A percentile compares a stretch with the other conserved stretches of the same genome.
phyloP scores from a whole-genome alignment of 2,329 filamentous ascomycete species.

The Ceratocystis albifundus region DNA sequence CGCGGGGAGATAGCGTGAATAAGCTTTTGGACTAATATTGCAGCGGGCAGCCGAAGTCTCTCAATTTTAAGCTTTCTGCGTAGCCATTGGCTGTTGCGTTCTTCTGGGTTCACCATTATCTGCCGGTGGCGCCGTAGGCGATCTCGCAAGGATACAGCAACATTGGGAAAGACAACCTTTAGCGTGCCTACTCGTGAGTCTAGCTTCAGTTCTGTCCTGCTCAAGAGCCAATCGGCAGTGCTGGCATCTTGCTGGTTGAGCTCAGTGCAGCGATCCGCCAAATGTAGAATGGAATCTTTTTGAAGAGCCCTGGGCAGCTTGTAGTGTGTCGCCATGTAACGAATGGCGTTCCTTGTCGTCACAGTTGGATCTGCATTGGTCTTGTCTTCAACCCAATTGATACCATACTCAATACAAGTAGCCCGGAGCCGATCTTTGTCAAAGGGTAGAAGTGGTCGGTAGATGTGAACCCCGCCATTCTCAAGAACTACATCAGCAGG shows the following conservation, averaged over 20 bases:
- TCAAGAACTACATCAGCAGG: constrained; percentile 36
- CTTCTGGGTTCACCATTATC: not conserved
- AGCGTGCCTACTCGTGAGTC: constrained; percentile 9
- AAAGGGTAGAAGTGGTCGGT: constrained; percentile 59
- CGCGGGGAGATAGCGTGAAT: constrained; percentile 43
- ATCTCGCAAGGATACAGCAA: not conserved
- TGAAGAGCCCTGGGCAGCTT: constrained; percentile 58
- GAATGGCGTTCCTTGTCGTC: constrained; percentile 70
- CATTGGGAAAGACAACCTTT: not conserved
- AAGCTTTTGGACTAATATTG: constrained; percentile 38
- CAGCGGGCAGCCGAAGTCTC: constrained; percentile 30
- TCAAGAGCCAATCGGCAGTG: constrained; percentile 41
- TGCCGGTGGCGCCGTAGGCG: not conserved
- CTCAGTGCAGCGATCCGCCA: constrained; percentile 44
- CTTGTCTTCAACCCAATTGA: constrained; percentile 71
- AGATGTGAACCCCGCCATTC: constrained; percentile 52
- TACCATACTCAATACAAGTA: constrained; percentile 55
- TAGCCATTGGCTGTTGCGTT: not conserved
- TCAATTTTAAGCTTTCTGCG: not conserved
- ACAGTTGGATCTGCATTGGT: constrained; percentile 70
- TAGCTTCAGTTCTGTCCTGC: not conserved
- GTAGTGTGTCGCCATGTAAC: constrained; percentile 44
- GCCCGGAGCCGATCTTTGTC: constrained; percentile 61
- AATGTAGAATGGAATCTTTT: constrained; percentile 48
- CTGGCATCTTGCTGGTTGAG: constrained; percentile 37